phyloP scores from a whole-genome alignment of 2,329 filamentous ascomycete genomes.

The Trichoderma sp. region DNA sequence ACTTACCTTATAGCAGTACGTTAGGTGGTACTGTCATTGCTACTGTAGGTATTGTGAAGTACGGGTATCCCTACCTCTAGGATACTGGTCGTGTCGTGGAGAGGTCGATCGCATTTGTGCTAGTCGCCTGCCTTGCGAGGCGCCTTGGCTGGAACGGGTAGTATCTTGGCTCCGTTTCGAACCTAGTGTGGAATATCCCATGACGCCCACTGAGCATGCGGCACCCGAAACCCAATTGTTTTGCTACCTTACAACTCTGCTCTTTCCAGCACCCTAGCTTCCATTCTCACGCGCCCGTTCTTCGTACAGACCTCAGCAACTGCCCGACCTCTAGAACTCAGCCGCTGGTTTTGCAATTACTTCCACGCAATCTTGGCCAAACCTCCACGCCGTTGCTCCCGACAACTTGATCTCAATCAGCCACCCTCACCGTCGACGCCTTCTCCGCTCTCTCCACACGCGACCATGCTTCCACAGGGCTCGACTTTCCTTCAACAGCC shows the following conservation, averaged over 20 bases:
- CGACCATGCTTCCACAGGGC: constrained; percentile 34
- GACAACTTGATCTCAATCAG: constrained; percentile 40
- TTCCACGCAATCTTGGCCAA: constrained; percentile 39
- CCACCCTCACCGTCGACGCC: constrained; percentile 39
- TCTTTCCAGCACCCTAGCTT: constrained; percentile 1
- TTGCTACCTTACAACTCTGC: neutral
- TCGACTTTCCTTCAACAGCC: constrained; percentile 33
- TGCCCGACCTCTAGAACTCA: neutral
- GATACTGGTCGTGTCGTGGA: too few species aligned
- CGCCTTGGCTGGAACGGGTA: too few species aligned
- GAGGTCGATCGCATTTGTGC: too few species aligned
- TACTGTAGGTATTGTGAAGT: too few species aligned
- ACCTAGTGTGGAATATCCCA: too few species aligned
- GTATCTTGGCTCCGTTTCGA: too few species aligned
- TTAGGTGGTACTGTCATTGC: too few species aligned
- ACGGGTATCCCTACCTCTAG: too few species aligned
- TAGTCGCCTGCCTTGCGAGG: too few species aligned
- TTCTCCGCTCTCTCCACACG: constrained; percentile 35
- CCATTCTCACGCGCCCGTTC: neutral
- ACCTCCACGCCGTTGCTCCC: constrained; percentile 44
- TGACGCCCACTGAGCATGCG: neutral
- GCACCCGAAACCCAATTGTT: neutral
- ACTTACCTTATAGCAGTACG: too few species aligned
- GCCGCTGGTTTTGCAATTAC: neutral
- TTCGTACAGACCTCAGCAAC: neutral